phyloP scores from a whole-genome alignment of 179 eudicot genomes.

The Silene noctiflora region DNA sequence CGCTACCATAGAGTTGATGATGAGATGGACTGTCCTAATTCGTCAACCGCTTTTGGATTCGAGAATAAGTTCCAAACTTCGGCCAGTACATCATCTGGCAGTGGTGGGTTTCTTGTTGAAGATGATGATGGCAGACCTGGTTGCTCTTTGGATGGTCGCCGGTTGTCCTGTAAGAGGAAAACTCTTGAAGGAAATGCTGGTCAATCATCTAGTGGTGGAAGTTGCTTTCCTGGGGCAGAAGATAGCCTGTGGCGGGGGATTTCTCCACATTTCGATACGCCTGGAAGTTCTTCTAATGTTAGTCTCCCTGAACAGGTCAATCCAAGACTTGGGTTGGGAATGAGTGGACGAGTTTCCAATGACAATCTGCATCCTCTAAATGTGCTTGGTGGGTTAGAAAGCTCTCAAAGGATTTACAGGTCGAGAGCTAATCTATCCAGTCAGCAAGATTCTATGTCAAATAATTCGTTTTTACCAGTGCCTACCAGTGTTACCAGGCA shows the following conservation, averaged over 20 bases:
- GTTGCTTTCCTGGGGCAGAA: conserved; percentile 41
- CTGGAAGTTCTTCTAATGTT: conserved; percentile 31
- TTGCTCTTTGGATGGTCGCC: conserved; percentile 56
- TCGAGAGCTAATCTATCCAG: conserved; percentile 48
- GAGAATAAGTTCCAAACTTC: conserved; percentile 33
- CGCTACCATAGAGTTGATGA: conserved; percentile 33
- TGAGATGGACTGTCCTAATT: conserved; percentile 39
- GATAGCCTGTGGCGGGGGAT: conserved; percentile 43
- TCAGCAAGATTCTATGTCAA: conserved; percentile 45
- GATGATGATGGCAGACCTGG: conserved; percentile 56
- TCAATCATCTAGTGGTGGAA: conserved; percentile 68
- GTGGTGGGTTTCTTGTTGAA: conserved; percentile 43
- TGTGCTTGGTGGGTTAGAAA: conserved; percentile 40
- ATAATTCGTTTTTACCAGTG: conserved; percentile 30
- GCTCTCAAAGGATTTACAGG: conserved; percentile 50
- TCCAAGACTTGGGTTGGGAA: conserved; percentile 53
- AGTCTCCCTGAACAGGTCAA: conserved; percentile 37
- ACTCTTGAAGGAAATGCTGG: conserved; percentile 58
- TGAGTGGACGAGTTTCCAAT: conserved; percentile 37
- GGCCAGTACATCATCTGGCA: conserved; percentile 45
- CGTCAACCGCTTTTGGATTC: conserved; percentile 35
- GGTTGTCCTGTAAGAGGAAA: conserved; percentile 71
- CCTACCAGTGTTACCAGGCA: conserved; percentile 32
- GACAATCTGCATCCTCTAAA: conserved; percentile 35
- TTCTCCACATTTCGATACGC: conserved; percentile 38